A percentile compares a stretch with the other conserved stretches of the same genome.
Evolutionary conservation across 78 protist species (phyloP).

Genomic region (Planoprotostelium fungivorum): DNA sequence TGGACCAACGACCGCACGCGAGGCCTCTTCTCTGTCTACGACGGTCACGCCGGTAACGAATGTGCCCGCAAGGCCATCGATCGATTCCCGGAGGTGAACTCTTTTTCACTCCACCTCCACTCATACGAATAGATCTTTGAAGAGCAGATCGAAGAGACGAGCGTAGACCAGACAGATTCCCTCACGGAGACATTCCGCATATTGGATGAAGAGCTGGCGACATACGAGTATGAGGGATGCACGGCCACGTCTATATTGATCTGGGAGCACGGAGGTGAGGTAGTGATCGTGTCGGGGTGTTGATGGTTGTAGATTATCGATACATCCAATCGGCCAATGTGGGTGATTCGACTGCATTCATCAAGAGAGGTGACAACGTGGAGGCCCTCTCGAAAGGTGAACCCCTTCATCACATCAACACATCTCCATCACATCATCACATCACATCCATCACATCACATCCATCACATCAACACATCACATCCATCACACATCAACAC

Average conservation of each 20-base stretch:
- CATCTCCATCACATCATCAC: neutral
- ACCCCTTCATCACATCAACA: neutral
- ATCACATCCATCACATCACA: neutral
- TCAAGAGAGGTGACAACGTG: neutral
- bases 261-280: conserved; percentile 20
- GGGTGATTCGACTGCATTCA: conserved; percentile 68
- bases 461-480: neutral
- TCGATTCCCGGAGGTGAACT: conserved; percentile 19
- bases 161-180: conserved; percentile 46
- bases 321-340: conserved; percentile 63
- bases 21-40: conserved; percentile 44
- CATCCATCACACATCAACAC: neutral
- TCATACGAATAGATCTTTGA: conserved; percentile 18
- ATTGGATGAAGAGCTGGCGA: conserved; percentile 36
- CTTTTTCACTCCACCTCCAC: conserved; percentile 1
- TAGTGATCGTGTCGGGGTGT: neutral
- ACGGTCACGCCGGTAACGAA: conserved; percentile 66
- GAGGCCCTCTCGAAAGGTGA: neutral
- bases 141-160: conserved; percentile 16
- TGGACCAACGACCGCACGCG: conserved; percentile 18
- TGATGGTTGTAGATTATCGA: conserved; percentile 38
- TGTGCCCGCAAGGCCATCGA: conserved; percentile 43
- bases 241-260: conserved; percentile 50
- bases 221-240: conserved; percentile 57
- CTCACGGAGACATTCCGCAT: conserved; percentile 35